These are phyloP conservation scores for Leonotis leonurus DNA, from an alignment of 257 asterid species.

Conservation along the genomic window DNA sequence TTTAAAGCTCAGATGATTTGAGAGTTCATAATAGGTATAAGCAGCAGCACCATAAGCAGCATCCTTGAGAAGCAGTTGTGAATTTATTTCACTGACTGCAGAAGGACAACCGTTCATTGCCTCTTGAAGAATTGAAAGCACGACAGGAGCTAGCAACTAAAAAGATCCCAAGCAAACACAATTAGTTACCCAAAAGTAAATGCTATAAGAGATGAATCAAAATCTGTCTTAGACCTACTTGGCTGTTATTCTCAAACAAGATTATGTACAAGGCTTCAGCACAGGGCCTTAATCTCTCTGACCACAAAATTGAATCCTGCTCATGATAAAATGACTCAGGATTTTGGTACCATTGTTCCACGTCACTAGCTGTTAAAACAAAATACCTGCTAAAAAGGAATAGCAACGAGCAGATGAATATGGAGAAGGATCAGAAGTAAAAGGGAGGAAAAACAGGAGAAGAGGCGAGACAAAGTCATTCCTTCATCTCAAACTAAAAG, in stretches of 20 bases:
- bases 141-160: constrained; percentile 92
- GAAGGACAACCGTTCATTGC: constrained; percentile 90
- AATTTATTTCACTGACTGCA: constrained; percentile 71
- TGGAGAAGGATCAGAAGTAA: background rate
- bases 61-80: constrained; percentile 84
- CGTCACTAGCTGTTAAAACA: constrained; percentile 73
- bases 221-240: constrained; percentile 42
- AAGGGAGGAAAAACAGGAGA: background rate
- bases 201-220: background rate
- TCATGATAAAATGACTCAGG: constrained; percentile 93
- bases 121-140: constrained; percentile 94
- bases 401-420: constrained; percentile 21
- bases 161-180: constrained; percentile 22
- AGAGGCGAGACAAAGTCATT: background rate
- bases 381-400: constrained; percentile 64
- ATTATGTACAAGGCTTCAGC: constrained; percentile 94
- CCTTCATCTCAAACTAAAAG: background rate
- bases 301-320: constrained; percentile 92
- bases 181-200: constrained; percentile 15
- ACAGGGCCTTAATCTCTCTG: constrained; percentile 92
- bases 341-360: constrained; percentile 88
- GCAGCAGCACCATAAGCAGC: constrained; percentile 99
- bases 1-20: constrained; percentile 85
- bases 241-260: constrained; percentile 85
- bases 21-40: constrained; percentile 89